Base-by-base conservation (phyloP, 2,329 filamentous ascomycete species). In the Penicillium concentricum region DNA sequence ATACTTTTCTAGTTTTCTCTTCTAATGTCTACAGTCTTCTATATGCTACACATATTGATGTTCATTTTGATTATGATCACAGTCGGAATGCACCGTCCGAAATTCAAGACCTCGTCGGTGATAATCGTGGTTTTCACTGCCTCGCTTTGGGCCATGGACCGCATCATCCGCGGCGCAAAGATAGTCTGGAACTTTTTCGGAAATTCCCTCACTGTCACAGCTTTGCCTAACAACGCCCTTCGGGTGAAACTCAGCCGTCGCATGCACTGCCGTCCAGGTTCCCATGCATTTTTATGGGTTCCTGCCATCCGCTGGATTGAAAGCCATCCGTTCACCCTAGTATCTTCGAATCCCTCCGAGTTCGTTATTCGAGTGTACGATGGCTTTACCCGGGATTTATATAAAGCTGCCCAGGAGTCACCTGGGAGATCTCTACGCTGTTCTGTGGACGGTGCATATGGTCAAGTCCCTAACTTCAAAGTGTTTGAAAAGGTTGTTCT, bases 1-100 rank as follows among this genome's bases (percentile, higher is more conserved):
- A n/a, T n/a, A n/a, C n/a, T n/a, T n/a, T n/a, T n/a, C 38, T 13
- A 39, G 0, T 12, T 3, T 15, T 1, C 15, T 16, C 10, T 45
- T 13, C 49, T 51, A 22, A n/a, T 3, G 13, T 18, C 12, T n/a
- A 13, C 34, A 60, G 57, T 58, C 39, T 60, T 60, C 45, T 60
- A 60, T 22, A 26, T 58, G 43, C 44, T 54, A 5, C 57, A 60
- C 28, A 18, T 60, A 10, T 4, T 45, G 30, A 51, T 60, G 30
- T 60, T 60, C 44, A 18, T 58, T 26, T 41, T 60, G 30, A 60
- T 60, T 35, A 37, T 58, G 13, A 51, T 60, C 26, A 60, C 42
- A 28, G 30, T 54, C 18, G 57, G 37, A 22, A 55, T 60, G 55
- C 57, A 60, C 22, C 55, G 57, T 34, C 57, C 57, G 5, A 46